Percentiles rank a stretch among this genome's conserved stretches.
These are phyloP conservation scores for Saturnispora hagleri DNA, from an alignment of 805 yeast species.

Conservation along the genomic window DNA sequence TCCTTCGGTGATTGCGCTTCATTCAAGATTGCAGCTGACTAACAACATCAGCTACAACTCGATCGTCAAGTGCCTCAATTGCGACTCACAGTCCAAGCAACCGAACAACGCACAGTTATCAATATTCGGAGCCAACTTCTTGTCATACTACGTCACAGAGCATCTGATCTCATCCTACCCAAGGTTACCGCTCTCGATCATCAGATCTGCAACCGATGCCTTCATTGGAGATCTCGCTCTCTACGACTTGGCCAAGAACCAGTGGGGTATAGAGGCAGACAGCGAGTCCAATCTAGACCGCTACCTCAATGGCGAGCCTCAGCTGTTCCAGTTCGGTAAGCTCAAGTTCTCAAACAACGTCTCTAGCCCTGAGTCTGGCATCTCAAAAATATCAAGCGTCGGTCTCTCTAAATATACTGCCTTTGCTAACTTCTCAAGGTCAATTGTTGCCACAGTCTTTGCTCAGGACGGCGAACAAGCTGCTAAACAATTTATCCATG, in stretches of 20 bases:
- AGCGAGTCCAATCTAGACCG: constrained; percentile 52
- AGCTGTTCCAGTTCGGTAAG: constrained; percentile 60
- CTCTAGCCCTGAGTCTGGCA: constrained; percentile 44
- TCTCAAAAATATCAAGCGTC: constrained; percentile 27
- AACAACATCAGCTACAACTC: constrained; percentile 47
- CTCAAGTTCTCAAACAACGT: constrained; percentile 37
- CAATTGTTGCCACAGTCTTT: constrained; percentile 76
- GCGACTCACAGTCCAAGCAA: constrained; percentile 34
- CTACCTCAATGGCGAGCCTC: constrained; percentile 59
- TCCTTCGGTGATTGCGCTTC: constrained; percentile 71
- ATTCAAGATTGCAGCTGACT: constrained; percentile 64
- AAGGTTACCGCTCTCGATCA: constrained; percentile 73
- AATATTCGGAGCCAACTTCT: constrained; percentile 70
- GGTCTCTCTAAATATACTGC: constrained; percentile 29
- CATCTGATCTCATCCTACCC: constrained; percentile 72
- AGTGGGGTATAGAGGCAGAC: constrained; percentile 89
- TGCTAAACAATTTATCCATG: constrained; percentile 59
- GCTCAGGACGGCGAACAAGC: constrained; percentile 59
- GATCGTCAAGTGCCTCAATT: constrained; percentile 73
- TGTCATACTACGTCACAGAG: constrained; percentile 70
- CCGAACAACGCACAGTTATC: constrained; percentile 73
- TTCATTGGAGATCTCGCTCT: constrained; percentile 63
- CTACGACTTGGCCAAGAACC: constrained; percentile 49
- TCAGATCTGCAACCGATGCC: constrained; percentile 67
- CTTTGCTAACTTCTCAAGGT: constrained; percentile 65